Evolutionary conservation across 257 asterid genomes (phyloP).

Genomic region (Forsythia suspensa): DNA sequence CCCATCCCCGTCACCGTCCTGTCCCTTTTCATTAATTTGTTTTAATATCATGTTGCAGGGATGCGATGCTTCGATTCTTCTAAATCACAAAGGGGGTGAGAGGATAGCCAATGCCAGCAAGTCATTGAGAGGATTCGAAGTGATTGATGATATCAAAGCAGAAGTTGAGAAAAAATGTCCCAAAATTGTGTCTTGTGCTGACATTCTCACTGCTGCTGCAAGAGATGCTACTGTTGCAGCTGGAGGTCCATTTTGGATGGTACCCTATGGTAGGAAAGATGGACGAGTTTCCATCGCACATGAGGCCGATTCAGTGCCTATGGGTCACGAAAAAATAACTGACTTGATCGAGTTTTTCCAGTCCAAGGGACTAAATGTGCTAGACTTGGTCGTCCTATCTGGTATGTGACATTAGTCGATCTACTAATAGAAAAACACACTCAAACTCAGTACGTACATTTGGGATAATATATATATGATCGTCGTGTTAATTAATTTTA

Average conservation of each 20-base stretch:
- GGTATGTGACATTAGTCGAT: conserved; percentile 1
- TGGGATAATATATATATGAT: not conserved
- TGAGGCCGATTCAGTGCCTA: conserved; percentile 44
- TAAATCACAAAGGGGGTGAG: conserved; percentile 52
- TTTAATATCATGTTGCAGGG: conserved; percentile 32
- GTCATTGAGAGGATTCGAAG: conserved; percentile 47
- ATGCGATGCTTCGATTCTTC: conserved; percentile 60
- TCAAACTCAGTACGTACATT: no score
- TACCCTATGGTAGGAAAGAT: conserved; percentile 60
- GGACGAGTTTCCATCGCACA: conserved; percentile 37
- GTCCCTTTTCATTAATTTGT: not conserved
- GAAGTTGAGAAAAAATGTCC: conserved; percentile 57
- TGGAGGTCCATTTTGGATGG: conserved; percentile 61
- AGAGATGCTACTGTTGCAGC: conserved; percentile 53
- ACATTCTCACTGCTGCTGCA: conserved; percentile 54
- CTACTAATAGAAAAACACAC: no score
- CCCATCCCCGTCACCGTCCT: not conserved
- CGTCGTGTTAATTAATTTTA: not conserved
- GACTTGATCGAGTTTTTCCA: conserved; percentile 52
- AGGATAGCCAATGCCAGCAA: conserved; percentile 44
- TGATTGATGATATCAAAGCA: conserved; percentile 48
- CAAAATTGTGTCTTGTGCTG: conserved; percentile 59
- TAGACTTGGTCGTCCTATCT: conserved; percentile 57
- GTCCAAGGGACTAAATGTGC: conserved; percentile 45
- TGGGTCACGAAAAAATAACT: conserved; percentile 50